A percentile compares a stretch with the other conserved stretches of the same genome.
These are phyloP conservation scores for Saccharomycopsis oosterbeekiorum DNA, from an alignment of 805 yeast genomes.

Conservation along the genomic window DNA sequence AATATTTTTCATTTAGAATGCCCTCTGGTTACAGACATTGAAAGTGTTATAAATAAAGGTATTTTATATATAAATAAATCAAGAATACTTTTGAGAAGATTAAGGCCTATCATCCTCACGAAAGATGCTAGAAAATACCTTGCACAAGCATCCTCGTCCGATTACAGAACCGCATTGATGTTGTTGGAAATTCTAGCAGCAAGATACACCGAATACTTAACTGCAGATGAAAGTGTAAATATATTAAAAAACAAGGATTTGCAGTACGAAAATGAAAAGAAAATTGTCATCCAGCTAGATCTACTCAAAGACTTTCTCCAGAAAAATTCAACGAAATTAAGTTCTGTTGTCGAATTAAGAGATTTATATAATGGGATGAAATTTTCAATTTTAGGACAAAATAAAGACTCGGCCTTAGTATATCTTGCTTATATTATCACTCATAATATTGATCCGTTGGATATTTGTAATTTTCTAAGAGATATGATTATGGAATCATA, in stretches of 20 bases:
- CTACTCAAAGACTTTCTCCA: conserved; percentile 27
- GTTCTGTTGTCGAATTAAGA: background rate
- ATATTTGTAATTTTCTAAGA: conserved; percentile 82
- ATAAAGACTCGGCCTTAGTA: conserved; percentile 82
- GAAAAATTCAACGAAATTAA: conserved; percentile 73
- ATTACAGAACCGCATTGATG: conserved; percentile 76
- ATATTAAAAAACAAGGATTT: background rate
- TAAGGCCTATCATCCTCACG: conserved; percentile 20
- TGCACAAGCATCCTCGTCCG: conserved; percentile 73
- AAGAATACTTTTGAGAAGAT: conserved; percentile 7
- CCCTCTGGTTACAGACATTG: conserved; percentile 40
- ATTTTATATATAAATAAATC: conserved; percentile 43
- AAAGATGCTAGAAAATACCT: conserved; percentile 56
- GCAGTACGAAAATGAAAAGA: background rate
- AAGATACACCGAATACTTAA: conserved; percentile 32
- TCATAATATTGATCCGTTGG: conserved; percentile 90
- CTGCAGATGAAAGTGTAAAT: background rate
- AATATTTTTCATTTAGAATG: conserved; percentile 63
- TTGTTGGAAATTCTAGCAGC: conserved; percentile 59
- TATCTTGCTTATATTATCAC: conserved; percentile 79
- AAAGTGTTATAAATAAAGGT: conserved; percentile 46
- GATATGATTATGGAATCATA: conserved; percentile 82
- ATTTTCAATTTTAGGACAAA: conserved; percentile 79
- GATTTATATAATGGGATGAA: conserved; percentile 73
- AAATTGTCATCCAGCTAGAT: conserved; percentile 4